These are phyloP conservation scores for Leonotis leonurus DNA, from an alignment of 257 asterid genomes.

Conservation along the genomic window DNA sequence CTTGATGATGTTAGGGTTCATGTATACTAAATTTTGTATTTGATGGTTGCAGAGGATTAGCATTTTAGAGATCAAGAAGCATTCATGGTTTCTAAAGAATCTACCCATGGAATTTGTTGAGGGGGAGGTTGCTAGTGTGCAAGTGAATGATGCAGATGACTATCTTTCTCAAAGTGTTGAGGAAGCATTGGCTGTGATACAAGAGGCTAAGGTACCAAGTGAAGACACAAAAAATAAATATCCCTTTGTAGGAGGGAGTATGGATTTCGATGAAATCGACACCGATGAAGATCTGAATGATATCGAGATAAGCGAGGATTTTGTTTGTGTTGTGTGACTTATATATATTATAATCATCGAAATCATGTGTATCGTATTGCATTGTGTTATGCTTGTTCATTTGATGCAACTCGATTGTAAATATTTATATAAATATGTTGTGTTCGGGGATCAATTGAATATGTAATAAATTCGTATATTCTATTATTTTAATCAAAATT, in stretches of 20 bases:
- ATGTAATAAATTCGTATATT: too few species aligned
- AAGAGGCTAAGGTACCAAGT: conserved; percentile 41
- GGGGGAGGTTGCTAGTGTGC: conserved; percentile 33
- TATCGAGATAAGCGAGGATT: conserved; percentile 52
- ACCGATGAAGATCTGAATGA: conserved; percentile 54
- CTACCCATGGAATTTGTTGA: conserved; percentile 36
- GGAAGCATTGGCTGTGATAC: conserved; percentile 51
- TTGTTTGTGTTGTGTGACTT: conserved; percentile 48
- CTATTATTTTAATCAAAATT: too few species aligned
- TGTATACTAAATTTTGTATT: too few species aligned
- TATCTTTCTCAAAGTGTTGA: conserved; percentile 41
- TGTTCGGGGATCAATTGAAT: neutral
- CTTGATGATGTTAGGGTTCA: too few species aligned
- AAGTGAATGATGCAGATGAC: conserved; percentile 15
- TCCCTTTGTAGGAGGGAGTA: conserved; percentile 35
- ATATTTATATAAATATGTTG: neutral
- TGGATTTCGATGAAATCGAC: conserved; percentile 59
- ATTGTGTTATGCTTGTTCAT: neutral
- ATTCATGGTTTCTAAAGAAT: conserved; percentile 59
- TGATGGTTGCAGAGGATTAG: conserved; percentile 52
- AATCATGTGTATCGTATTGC: neutral
- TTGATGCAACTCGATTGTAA: neutral
- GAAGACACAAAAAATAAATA: conserved; percentile 25
- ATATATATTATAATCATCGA: too few species aligned
- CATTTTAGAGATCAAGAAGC: conserved; percentile 62